phyloP scores from a whole-genome alignment of 768 basidiomycete genomes.

The Russula vinacea region DNA sequence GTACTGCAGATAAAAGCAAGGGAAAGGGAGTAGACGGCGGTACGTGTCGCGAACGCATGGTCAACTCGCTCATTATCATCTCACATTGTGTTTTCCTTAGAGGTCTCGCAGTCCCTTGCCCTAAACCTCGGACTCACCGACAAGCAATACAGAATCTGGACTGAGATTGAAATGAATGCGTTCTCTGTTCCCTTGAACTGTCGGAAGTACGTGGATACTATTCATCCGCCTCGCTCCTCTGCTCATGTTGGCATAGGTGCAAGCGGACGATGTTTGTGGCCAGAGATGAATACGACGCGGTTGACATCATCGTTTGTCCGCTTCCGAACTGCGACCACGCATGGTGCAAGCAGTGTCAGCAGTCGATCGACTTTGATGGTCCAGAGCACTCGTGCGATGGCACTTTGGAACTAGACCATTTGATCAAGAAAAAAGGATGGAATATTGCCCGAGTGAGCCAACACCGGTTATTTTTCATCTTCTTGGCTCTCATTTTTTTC shows the following conservation, averaged over 20 bases:
- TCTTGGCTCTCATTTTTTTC: not conserved
- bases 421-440: slow-evolving; percentile 37
- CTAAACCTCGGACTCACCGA: slow-evolving; percentile 47
- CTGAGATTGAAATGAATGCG: slow-evolving; percentile 47
- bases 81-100: not conserved
- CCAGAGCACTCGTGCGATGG: slow-evolving; percentile 38
- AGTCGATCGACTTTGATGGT: slow-evolving; percentile 30
- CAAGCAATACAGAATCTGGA: slow-evolving; percentile 41
- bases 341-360: slow-evolving; percentile 39
- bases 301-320: slow-evolving; percentile 34
- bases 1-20: slow-evolving; percentile 38
- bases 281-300: slow-evolving; percentile 33
- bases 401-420: slow-evolving; percentile 34
- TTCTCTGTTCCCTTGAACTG: slow-evolving; percentile 49
- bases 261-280: slow-evolving; percentile 33
- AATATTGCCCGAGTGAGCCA: slow-evolving; percentile 37
- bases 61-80: not conserved
- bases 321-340: slow-evolving; percentile 33
- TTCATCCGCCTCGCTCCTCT: not conserved
- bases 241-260: not conserved
- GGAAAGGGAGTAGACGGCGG: slow-evolving; percentile 34
- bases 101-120: slow-evolving; percentile 46
- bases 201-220: slow-evolving; percentile 29
- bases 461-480: not conserved
- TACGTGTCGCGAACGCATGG: slow-evolving; percentile 29